Base-by-base conservation (phyloP, 2,329 filamentous ascomycete genomes). In the Fusarium sp. region DNA sequence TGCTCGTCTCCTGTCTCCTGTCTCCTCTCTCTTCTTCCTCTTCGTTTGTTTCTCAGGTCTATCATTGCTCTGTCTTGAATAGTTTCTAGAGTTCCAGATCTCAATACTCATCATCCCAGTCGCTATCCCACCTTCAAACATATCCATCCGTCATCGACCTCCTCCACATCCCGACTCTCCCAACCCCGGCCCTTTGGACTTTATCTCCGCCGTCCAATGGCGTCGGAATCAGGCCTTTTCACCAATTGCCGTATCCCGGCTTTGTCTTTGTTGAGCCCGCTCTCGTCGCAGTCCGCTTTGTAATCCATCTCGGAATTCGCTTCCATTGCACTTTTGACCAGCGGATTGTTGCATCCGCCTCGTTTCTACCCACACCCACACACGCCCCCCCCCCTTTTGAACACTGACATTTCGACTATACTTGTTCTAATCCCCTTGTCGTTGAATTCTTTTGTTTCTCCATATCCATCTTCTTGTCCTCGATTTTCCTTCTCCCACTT, bases 211-310 rank as follows among this genome's bases (percentile, higher is more conserved):
- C 41, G 35, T 56, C 59, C 50, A 48, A 65, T 39, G 27, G 29
- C 27, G 37, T 20, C 33, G 50, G 62, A 58, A 33, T 48, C 59
- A 67, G 66, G 64, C 56, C 64, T 31, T 58, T 60, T 54, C 54
- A 58, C 35, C 64, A 64, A 41, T 62, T 73, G 73, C 73, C 73
- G 73, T 75, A 59, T 65, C 62, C 73, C 73, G 73, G 67, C 41
- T 52, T 58, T 69, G 59, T 73, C 41, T 52, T 58, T 69, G 59
- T 73, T 45, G 62, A 65, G 52, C 14, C 22, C 27, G 27, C 35
- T 43, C 13, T 57, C 57, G 58, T 54, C 6, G 33, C 33, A 27
- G 33, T 20, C 48, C 71, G 73, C 73, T 76, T 76, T 76, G 73
- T 76, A 76, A 76, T 76, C 73, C 31, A 33, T 13, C 14, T 20